phyloP scores from a whole-genome alignment of 2,329 filamentous ascomycete species.

The Magnaporthiopsis rhizophila region DNA sequence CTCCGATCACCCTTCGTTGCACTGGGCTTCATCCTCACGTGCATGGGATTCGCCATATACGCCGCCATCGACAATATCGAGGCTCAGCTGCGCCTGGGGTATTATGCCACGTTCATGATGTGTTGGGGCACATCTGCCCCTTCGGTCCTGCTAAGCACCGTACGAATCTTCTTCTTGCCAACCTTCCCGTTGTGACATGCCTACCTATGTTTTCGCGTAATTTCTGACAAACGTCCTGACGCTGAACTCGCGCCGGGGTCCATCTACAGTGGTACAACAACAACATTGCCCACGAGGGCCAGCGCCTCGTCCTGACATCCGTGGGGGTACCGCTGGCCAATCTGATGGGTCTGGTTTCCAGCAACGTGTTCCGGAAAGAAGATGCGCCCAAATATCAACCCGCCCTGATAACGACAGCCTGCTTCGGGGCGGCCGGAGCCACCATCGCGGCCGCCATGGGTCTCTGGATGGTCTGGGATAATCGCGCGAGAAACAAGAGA shows the following conservation, averaged over 20 bases:
- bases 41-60: constrained; percentile 50
- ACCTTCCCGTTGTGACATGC: no score
- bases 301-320: constrained; percentile 14
- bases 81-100: constrained; percentile 13
- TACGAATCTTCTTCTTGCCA: no score
- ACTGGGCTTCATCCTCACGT: constrained; percentile 64
- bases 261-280: constrained; percentile 10
- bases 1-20: constrained; percentile 66
- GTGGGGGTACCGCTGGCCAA: constrained; percentile 17
- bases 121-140: constrained; percentile 9
- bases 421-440: constrained; percentile 52
- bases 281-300: constrained; percentile 17
- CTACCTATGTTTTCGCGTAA: no score
- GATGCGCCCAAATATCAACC: constrained; percentile 26
- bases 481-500: constrained; percentile 45
- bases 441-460: constrained; percentile 46
- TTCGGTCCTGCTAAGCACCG: constrained; percentile 1
- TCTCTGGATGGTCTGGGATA: constrained; percentile 55
- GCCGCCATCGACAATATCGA: constrained; percentile 13
- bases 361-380: constrained; percentile 13
- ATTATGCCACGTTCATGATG: constrained; percentile 12
- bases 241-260: constrained; percentile 9
- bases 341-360: constrained; percentile 14
- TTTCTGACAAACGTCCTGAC: neutral
- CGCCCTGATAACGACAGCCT: constrained; percentile 54